Evolutionary conservation across 1,284 basidiomycete genomes (phyloP).

Genomic region (Tylopilus orsonianus): DNA sequence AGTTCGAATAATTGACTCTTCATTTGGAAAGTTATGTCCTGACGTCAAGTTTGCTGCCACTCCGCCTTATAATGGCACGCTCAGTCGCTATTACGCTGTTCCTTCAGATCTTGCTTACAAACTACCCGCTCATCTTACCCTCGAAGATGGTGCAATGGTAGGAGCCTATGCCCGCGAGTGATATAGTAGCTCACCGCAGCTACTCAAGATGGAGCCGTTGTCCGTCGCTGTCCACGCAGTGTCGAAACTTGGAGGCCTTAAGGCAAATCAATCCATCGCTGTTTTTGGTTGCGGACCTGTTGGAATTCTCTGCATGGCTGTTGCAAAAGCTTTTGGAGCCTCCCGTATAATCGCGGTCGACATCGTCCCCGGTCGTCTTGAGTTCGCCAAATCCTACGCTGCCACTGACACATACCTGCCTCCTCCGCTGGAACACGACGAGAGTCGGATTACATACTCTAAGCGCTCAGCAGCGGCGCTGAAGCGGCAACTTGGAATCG

Average conservation of each 20-base stretch:
- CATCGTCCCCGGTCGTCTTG: constrained; percentile 78
- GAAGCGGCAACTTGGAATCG: constrained; percentile 56
- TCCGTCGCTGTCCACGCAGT: constrained; percentile 91
- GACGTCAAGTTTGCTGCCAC: constrained; percentile 86
- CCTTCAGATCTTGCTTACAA: constrained; percentile 74
- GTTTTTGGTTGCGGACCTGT: constrained; percentile 93
- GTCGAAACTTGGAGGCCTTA: constrained; percentile 72
- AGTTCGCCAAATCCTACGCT: constrained; percentile 87
- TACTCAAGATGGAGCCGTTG: constrained; percentile 86
- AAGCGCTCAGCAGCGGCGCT: constrained; percentile 62
- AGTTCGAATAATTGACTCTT: constrained; percentile 7
- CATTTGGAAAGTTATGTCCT: constrained; percentile 60
- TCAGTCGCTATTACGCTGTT: constrained; percentile 78
- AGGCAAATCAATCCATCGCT: constrained; percentile 69
- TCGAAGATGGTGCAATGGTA: constrained; percentile 86
- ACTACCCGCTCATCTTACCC: constrained; percentile 69
- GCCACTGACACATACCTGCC: constrained; percentile 84
- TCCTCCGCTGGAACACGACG: constrained; percentile 59
- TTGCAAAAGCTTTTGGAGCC: constrained; percentile 87
- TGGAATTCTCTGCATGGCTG: constrained; percentile 89
- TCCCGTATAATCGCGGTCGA: constrained; percentile 82
- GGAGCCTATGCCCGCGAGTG: constrained; percentile 12
- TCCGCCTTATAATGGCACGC: constrained; percentile 87
- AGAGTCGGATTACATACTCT: constrained; percentile 69
- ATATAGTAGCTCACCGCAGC: constrained; percentile 3